phyloP scores from a whole-genome alignment of 352 stramenopile genomes.

The Phytophthora agathidicida region DNA sequence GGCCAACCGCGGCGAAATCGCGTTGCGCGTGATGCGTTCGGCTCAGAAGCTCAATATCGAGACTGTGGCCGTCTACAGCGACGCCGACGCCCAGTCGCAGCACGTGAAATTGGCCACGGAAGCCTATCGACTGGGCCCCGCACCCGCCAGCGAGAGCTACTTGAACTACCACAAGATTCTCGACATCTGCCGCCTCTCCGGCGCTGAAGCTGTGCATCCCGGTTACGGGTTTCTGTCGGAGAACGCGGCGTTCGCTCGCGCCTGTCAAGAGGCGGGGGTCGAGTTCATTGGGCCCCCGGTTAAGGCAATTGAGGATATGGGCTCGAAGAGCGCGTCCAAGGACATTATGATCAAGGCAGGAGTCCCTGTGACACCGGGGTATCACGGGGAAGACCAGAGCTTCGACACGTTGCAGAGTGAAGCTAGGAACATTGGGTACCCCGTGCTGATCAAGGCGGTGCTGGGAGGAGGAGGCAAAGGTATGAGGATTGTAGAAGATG shows the following conservation, averaged over 20 bases:
- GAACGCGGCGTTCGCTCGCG: constrained; percentile 79
- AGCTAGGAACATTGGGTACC: constrained; percentile 90
- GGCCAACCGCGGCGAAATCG: constrained; percentile 92
- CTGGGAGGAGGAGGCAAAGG: constrained; percentile 92
- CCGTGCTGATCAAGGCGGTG: constrained; percentile 93
- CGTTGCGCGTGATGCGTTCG: constrained; percentile 85
- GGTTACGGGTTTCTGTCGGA: constrained; percentile 93
- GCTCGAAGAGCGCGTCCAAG: constrained; percentile 93
- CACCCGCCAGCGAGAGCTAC: constrained; percentile 78
- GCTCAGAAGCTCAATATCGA: constrained; percentile 88
- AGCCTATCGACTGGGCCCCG: constrained; percentile 71
- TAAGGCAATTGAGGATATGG: constrained; percentile 91
- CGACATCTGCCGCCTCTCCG: constrained; percentile 61
- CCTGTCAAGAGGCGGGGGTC: constrained; percentile 73
- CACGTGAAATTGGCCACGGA: constrained; percentile 80
- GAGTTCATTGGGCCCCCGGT: constrained; percentile 92
- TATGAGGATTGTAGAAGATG: constrained; percentile 91
- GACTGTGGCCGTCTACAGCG: constrained; percentile 92
- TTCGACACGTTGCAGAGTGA: constrained; percentile 77
- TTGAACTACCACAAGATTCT: constrained; percentile 82
- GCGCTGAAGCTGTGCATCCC: constrained; percentile 87
- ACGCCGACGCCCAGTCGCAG: constrained; percentile 83
- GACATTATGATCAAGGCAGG: constrained; percentile 90
- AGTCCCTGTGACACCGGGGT: constrained; percentile 90
- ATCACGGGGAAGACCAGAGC: constrained; percentile 90